Percentiles rank a stretch among this genome's conserved stretches.
These are phyloP conservation scores for Paspalum notatum DNA, from an alignment of 176 grass and related monocot genomes.

Conservation along the genomic window DNA sequence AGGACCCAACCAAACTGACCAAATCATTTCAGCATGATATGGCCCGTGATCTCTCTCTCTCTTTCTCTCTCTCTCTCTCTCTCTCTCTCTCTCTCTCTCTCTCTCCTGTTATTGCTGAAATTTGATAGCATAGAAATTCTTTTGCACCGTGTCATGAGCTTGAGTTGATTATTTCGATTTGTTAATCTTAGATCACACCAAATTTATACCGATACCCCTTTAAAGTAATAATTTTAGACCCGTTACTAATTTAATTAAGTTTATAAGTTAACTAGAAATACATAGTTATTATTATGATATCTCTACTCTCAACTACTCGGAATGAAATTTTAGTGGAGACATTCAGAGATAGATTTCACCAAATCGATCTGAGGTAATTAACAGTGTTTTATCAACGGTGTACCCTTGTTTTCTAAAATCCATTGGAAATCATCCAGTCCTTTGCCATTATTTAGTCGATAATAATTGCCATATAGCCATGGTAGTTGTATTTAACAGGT, in stretches of 20 bases:
- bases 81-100: conserved; percentile 27
- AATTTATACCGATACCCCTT: background rate
- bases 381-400: background rate
- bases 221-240: too few species aligned
- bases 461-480: background rate
- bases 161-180: background rate
- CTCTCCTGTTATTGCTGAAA: conserved; percentile 12
- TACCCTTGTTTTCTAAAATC: background rate
- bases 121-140: background rate
- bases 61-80: conserved; percentile 38
- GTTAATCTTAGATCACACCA: background rate
- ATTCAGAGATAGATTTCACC: background rate
- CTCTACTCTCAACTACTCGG: background rate
- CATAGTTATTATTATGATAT: background rate
- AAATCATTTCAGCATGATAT: conserved; percentile 68
- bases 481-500: conserved; percentile 1
- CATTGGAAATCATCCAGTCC: background rate
- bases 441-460: background rate
- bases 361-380: background rate
- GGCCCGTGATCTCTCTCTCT: conserved; percentile 53
- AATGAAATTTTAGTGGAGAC: background rate
- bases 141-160: background rate
- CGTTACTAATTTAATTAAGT: background rate
- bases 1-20: conserved; percentile 56
- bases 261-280: background rate